phyloP scores from a whole-genome alignment of 2,329 filamentous ascomycete genomes.

The Monosporascus ibericus region DNA sequence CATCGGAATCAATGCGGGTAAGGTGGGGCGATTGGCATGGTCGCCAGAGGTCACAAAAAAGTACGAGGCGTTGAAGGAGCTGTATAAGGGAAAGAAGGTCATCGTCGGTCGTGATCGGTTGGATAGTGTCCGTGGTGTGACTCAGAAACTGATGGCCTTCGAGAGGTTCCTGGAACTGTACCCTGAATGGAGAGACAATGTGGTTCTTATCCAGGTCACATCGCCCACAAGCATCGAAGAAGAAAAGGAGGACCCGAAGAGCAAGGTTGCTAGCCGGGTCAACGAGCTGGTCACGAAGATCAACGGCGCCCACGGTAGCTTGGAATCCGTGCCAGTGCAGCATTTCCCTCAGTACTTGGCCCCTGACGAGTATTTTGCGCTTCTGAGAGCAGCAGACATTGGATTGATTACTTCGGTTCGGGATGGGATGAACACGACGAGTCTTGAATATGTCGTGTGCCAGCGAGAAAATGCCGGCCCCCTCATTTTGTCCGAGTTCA shows the following conservation, averaged over 20 bases:
- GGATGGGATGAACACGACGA: constrained; percentile 97
- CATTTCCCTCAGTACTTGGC: constrained; percentile 92
- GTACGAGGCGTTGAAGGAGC: constrained; percentile 63
- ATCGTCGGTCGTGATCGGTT: constrained; percentile 93
- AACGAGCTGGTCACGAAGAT: constrained; percentile 87
- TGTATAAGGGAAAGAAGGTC: constrained; percentile 87
- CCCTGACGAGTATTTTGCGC: constrained; percentile 86
- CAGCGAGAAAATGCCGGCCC: constrained; percentile 83
- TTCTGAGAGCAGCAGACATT: constrained; percentile 85
- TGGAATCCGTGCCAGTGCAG: constrained; percentile 85
- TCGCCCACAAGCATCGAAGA: constrained; percentile 78
- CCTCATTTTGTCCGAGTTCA: constrained; percentile 93
- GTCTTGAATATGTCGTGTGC: constrained; percentile 88
- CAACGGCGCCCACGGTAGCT: constrained; percentile 82
- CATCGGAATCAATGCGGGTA: constrained; percentile 85
- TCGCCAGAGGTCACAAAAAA: constrained; percentile 63
- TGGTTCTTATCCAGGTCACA: constrained; percentile 91
- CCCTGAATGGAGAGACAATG: constrained; percentile 86
- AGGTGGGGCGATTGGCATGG: constrained; percentile 71
- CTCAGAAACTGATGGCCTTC: constrained; percentile 94
- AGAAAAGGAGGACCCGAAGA: constrained; percentile 68
- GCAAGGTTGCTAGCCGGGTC: constrained; percentile 80
- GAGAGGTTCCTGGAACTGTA: constrained; percentile 86
- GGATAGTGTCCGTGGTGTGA: constrained; percentile 85
- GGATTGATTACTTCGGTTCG: constrained; percentile 92